A percentile compares a stretch with the other conserved stretches of the same genome.
Conservation (phyloP, 805 yeast species). For the Starmerella cellae region DNA sequence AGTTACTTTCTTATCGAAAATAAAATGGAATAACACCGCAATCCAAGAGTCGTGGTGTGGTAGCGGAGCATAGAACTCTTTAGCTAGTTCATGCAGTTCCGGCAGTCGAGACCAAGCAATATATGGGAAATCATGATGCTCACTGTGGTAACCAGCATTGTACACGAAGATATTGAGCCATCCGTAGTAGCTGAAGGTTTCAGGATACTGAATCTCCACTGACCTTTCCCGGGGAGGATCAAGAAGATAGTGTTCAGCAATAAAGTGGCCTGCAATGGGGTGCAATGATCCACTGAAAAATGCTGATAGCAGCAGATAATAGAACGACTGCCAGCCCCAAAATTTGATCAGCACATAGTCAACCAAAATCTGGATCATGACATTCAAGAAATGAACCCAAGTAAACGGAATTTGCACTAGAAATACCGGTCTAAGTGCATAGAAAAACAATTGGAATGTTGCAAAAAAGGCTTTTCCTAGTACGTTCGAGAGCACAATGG, state of each 20-base stretch:
- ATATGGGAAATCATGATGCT: slow-evolving; percentile 91
- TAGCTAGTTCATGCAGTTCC: slow-evolving; percentile 48
- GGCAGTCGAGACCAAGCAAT: slow-evolving; percentile 80
- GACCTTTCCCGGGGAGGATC: slow-evolving; percentile 19
- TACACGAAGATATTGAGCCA: slow-evolving; percentile 62
- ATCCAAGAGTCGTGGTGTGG: slow-evolving; percentile 72
- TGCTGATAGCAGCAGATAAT: slow-evolving; percentile 60
- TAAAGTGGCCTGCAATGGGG: slow-evolving; percentile 91
- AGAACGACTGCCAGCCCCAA: slow-evolving; percentile 53
- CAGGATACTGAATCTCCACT: slow-evolving; percentile 33
- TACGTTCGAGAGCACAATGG: slow-evolving; percentile 55
- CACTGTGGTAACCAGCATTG: slow-evolving; percentile 91
- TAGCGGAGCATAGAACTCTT: slow-evolving; percentile 68
- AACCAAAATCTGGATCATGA: slow-evolving; percentile 42
- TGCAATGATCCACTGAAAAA: slow-evolving; percentile 85
- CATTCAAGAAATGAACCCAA: slow-evolving; percentile 56
- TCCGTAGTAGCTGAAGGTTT: slow-evolving; percentile 84
- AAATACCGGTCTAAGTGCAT: slow-evolving; percentile 83
- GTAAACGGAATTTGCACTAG: slow-evolving; percentile 65
- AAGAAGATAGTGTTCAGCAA: slow-evolving; percentile 83
- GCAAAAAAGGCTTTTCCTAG: slow-evolving; percentile 86
- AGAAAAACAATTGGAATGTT: slow-evolving; percentile 75
- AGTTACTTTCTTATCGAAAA: slow-evolving; percentile 50
- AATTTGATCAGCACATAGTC: slow-evolving; percentile 44
- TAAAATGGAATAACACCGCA: slow-evolving; percentile 58